Conservation (phyloP, 257 asterid species). For the Scutellaria baicalensis region DNA sequence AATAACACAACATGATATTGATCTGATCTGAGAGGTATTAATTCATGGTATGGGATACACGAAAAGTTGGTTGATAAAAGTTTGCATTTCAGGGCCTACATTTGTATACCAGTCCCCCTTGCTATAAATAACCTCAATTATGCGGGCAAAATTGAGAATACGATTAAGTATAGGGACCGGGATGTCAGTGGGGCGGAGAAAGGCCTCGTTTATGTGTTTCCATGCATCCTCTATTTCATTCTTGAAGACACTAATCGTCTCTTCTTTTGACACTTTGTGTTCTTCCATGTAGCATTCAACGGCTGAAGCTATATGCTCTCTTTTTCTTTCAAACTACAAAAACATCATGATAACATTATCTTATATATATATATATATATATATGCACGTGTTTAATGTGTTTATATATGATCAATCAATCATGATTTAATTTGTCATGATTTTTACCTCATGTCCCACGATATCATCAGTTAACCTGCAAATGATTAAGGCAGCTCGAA, state of each 20-base stretch:
- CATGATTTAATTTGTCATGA: too few species aligned
- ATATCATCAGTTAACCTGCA: conserved; percentile 23
- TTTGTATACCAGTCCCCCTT: conserved; percentile 20
- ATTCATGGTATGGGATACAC: conserved; percentile 3
- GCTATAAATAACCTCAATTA: conserved; percentile 7
- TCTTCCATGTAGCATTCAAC: conserved; percentile 19
- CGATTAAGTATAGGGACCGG: conserved; percentile 11
- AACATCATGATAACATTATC: too few species aligned
- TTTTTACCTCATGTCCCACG: conserved; percentile 7
- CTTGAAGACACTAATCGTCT: conserved; percentile 3
- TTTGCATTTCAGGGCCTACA: conserved; percentile 18
- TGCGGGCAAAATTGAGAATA: conserved; percentile 14
- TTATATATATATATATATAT: too few species aligned
- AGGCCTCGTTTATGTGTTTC: conserved; percentile 24
- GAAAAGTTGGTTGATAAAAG: not conserved
- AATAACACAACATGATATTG: too few species aligned
- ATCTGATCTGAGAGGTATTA: not conserved
- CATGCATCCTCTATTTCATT: conserved; percentile 16
- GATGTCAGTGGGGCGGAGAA: conserved; percentile 8
- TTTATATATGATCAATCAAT: too few species aligned
- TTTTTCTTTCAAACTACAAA: conserved; percentile 19
- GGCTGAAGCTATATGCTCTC: conserved; percentile 21
- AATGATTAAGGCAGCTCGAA: conserved; percentile 9
- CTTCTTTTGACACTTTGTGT: not conserved
- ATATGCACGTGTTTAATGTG: too few species aligned